Conservation (phyloP, 1,284 basidiomycete species). For the Cutaneotrichosporon curvatum region DNA sequence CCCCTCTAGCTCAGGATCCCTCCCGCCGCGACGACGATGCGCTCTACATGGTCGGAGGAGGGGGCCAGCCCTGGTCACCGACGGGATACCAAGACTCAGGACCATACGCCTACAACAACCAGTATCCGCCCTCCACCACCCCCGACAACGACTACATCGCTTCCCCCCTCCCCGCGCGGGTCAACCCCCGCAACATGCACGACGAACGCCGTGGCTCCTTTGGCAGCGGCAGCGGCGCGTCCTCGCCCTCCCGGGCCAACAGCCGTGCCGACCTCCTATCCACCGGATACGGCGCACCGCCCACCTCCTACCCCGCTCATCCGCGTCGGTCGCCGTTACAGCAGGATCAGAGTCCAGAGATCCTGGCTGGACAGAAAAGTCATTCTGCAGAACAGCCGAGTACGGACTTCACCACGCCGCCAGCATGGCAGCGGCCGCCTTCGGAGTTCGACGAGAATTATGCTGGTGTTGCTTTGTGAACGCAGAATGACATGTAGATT, state of each 20-base stretch:
- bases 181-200: too few relatives aligned
- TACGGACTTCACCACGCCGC: slow-evolving; percentile 1
- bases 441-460: slow-evolving; percentile 3
- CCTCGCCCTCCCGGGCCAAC: not conserved
- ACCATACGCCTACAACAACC: too few relatives aligned
- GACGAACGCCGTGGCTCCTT: too few relatives aligned
- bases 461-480: not conserved
- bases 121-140: too few relatives aligned
- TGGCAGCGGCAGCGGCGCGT: not conserved
- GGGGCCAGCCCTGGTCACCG: too few relatives aligned
- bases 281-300: not conserved
- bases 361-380: not conserved
- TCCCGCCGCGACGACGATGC: too few relatives aligned
- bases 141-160: too few relatives aligned
- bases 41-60: too few relatives aligned
- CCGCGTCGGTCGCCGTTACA: not conserved
- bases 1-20: too few relatives aligned
- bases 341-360: not conserved
- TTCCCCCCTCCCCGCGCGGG: too few relatives aligned
- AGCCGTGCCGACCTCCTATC: not conserved
- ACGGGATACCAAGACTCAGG: too few relatives aligned
- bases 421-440: not conserved
- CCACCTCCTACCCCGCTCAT: not conserved
- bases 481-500: too few relatives aligned
- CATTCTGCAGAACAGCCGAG: not conserved